Evolutionary conservation across 164 flowering plant genomes (phyloP), one percentile per base, ranked within the genome.

Genomic region (Umbilicus rupestris): DNA sequence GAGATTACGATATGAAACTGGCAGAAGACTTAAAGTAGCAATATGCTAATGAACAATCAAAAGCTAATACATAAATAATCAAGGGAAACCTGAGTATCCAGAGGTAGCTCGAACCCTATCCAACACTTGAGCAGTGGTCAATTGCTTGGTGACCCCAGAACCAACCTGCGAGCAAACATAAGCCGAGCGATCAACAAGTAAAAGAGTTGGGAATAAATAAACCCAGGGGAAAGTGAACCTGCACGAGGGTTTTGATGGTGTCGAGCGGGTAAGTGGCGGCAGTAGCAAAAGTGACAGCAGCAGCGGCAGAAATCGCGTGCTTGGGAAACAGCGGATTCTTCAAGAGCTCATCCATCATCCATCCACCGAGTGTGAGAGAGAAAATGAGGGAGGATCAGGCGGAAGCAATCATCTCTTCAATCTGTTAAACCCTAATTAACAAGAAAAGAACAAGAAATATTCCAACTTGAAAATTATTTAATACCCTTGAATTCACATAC

Each of bases 191-290:
- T 17, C 8, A 29, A 6, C 3, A 1, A 26, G 10, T 11, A 26
- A 30, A 19, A 11, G 35, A 7, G 20, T 17, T 31, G 8, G 16
- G 12, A 42, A 22, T 3, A 42, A 39, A 28, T 35, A 35, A 35
- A 35, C 37, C 6, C 12, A 44, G 31, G 46, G 5, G 12, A 1
- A 6, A 39, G 33, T 28, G 7, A 63, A 91, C 97, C 96, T 93
- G 98, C n/a, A 79, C 47, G 28, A 93, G 79, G 70, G 79, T 69
- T 80, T 93, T 93, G 73, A 90, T 69, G 44, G 94, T 87, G 74
- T 92, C 98, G 7, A 92, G 79, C 10, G 98, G 98, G 73, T 88
- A 79, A 67, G 84, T 73, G 28, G 86, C 29, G 62, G 82, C 80
- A 69, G 87, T 80, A 67, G 80, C 82, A 5, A 90, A 39, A 0